These are phyloP conservation scores for Plenodomus tracheiphilus DNA, from an alignment of 2,329 filamentous ascomycete species.

Conservation along the genomic window DNA sequence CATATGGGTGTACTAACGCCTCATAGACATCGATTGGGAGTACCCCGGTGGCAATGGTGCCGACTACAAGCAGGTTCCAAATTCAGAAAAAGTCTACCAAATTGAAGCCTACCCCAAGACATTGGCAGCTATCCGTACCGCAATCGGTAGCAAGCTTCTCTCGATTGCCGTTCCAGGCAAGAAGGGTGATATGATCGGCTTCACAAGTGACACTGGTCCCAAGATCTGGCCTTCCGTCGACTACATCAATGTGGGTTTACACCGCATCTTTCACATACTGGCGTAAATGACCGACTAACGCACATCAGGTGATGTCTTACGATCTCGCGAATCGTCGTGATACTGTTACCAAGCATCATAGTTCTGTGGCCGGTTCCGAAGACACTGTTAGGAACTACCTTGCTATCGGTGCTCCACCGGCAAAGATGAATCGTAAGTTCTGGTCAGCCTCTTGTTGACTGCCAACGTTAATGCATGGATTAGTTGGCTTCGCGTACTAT, in stretches of 20 bases:
- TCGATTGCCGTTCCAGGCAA: conserved; percentile 67
- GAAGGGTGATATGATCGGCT: conserved; percentile 67
- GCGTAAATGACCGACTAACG: not conserved
- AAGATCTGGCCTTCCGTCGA: conserved; percentile 64
- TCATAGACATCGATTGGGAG: conserved; percentile 68
- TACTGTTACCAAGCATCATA: conserved; percentile 66
- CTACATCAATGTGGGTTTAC: conserved; percentile 59
- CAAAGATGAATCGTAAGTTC: conserved; percentile 56
- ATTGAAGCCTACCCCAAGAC: conserved; percentile 65
- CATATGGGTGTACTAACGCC: not conserved
- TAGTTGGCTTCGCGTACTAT: conserved; percentile 68
- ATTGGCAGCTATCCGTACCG: conserved; percentile 60
- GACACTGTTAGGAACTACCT: conserved; percentile 63
- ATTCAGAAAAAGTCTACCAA: conserved; percentile 61
- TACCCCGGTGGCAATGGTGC: conserved; percentile 66
- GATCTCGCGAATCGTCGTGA: conserved; percentile 73
- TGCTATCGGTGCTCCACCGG: conserved; percentile 56
- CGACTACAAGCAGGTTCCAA: conserved; percentile 67
- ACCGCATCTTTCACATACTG: not conserved
- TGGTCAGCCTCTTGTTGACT: not conserved
- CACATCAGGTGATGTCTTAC: conserved; percentile 64
- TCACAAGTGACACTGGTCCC: conserved; percentile 59
- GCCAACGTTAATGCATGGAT: not conserved
- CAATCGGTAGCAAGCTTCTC: conserved; percentile 64
- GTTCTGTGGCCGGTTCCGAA: conserved; percentile 60